These are phyloP conservation scores for Acacia concinna DNA, from an alignment of 331 rosid genomes.

Conservation along the genomic window DNA sequence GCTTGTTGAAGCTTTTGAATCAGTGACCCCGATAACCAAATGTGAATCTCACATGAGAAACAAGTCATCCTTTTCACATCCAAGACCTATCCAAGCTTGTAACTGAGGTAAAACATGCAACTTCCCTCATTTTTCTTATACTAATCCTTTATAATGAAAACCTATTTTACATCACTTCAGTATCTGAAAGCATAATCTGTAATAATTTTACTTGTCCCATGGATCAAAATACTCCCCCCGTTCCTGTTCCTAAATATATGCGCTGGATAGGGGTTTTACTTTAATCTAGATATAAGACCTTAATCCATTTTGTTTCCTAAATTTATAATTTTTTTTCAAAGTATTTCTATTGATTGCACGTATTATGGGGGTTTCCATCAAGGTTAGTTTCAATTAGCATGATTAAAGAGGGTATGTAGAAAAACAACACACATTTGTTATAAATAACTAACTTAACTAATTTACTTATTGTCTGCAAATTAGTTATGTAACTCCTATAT, in stretches of 20 bases:
- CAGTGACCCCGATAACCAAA: slow-evolving; percentile 60
- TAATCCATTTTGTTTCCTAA: no score
- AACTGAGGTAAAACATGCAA: slow-evolving; percentile 39
- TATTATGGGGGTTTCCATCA: no score
- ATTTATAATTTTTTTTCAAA: no score
- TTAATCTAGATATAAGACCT: not conserved
- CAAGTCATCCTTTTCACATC: slow-evolving; percentile 45
- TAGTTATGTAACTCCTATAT: not conserved
- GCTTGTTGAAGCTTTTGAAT: slow-evolving; percentile 90
- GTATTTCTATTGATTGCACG: not conserved
- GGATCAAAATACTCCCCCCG: not conserved
- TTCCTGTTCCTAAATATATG: not conserved
- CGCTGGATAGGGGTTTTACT: no score
- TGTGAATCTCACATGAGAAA: slow-evolving; percentile 41
- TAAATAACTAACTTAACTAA: no score
- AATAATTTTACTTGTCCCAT: not conserved
- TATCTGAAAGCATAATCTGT: not conserved
- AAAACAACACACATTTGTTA: not conserved
- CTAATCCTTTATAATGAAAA: not conserved
- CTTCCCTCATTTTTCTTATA: not conserved
- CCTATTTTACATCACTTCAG: not conserved
- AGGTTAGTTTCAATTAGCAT: no score
- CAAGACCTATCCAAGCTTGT: slow-evolving; percentile 76
- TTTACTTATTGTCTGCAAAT: no score
- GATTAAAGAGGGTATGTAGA: not conserved